Evolutionary conservation across 257 asterid species (phyloP).

Genomic region (Agastache rugosa): DNA sequence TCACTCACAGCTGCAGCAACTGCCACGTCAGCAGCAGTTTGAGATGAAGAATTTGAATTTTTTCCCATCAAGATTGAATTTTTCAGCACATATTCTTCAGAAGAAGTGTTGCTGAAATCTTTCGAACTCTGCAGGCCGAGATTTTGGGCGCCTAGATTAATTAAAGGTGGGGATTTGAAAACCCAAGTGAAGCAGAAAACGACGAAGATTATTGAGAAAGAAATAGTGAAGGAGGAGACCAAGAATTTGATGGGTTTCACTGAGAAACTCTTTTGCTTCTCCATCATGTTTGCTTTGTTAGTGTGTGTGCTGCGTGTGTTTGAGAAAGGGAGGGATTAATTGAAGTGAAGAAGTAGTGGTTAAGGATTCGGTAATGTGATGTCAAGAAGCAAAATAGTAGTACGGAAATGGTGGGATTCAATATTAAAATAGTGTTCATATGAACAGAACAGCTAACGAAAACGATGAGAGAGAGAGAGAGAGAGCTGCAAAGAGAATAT

Average conservation of each 20-base stretch:
- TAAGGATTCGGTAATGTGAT: constrained; percentile 38
- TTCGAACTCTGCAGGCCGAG: constrained; percentile 39
- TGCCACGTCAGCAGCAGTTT: constrained; percentile 29
- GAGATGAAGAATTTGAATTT: constrained; percentile 35
- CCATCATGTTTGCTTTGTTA: constrained; percentile 44
- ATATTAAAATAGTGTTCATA: neutral
- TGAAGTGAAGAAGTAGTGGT: constrained; percentile 42
- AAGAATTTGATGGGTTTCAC: constrained; percentile 56
- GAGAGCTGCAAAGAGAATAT: neutral
- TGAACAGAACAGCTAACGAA: neutral
- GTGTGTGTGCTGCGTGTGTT: constrained; percentile 2
- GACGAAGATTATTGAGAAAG: constrained; percentile 54
- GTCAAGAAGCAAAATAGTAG: neutral
- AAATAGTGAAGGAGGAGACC: constrained; percentile 56
- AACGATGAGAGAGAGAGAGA: neutral
- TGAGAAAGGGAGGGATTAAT: neutral
- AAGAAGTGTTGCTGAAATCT: constrained; percentile 34
- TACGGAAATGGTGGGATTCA: constrained; percentile 14
- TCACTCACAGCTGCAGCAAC: constrained; percentile 14
- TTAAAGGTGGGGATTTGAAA: constrained; percentile 45
- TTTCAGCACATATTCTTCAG: constrained; percentile 36
- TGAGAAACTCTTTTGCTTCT: constrained; percentile 70
- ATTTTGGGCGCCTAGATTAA: constrained; percentile 40
- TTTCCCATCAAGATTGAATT: constrained; percentile 36
- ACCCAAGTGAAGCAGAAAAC: constrained; percentile 63